Evolutionary conservation across 805 yeast genomes (phyloP), one percentile per base, ranked within the genome.

Genomic region (Jamesozyma hellenica): DNA sequence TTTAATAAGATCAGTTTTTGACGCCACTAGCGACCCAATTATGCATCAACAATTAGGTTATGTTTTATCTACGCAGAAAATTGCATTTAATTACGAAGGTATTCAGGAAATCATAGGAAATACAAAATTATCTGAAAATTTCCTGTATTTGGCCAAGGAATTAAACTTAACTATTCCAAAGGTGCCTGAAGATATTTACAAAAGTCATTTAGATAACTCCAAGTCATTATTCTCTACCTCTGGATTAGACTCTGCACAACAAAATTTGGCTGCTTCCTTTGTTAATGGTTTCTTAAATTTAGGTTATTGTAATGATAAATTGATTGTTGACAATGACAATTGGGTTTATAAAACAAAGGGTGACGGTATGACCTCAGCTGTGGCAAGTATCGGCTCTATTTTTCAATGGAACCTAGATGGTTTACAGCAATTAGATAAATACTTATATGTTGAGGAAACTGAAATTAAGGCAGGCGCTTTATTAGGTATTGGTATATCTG

Each of bases 401-500:
- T 79, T 79, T 58, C 86, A 85, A 56, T 92, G 99, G 99, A 83
- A 90, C 63, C 75, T 78, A 52, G 90, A 83, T 50, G 97, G 96
- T 47, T 72, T 92, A 48, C 96, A 90, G 64, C 76, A 75, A 42
- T 71, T 92, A 52, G 97, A 92, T 64, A 84, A 82, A 61, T 88
- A 82, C 60, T 67, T 90, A 42, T 88, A 88, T 55, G 80, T 94
- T 4, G 73, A 79, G 14, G 95, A 87, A 52, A 80, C 77, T 42
- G 90, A 85, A 55, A 76, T 88, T 49, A 86, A 86, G 65, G 96
- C 97, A 6, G 99, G 99, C 64, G 95, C 98, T 4, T 70, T 92
- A 42, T 71, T 92, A 49, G 99, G 97, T 61, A 85, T 86, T 62
- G 98, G 97, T 61, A 73, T 92, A 35, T 79, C 86, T 5, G 84